Evolutionary conservation across 106 monocot species (phyloP).

Genomic region (Allium cepa): DNA sequence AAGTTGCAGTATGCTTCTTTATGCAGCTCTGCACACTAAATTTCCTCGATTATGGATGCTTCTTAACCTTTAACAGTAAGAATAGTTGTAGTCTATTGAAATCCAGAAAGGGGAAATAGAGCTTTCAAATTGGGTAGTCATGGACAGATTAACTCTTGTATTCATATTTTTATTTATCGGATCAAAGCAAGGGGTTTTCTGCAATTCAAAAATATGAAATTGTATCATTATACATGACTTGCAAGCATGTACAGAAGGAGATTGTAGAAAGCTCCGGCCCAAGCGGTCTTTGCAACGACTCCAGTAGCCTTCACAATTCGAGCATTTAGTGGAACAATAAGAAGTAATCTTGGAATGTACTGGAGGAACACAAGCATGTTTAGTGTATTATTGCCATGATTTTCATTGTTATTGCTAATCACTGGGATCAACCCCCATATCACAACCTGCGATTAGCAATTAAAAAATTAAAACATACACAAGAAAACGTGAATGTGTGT

Average conservation of each 20-base stretch:
- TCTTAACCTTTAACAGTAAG: not conserved
- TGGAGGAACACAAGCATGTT: conserved; percentile 73
- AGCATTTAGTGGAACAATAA: conserved; percentile 56
- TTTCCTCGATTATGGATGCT: too few species aligned
- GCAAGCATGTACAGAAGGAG: conserved; percentile 91
- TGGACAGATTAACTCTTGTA: too few species aligned
- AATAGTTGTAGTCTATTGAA: too few species aligned
- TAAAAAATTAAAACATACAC: not conserved
- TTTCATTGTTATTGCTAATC: conserved; percentile 39
- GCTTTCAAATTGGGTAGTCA: too few species aligned
- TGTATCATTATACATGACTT: conserved; percentile 50
- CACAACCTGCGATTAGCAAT: conserved; percentile 41
- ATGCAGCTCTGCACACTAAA: too few species aligned
- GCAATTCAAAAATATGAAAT: not conserved
- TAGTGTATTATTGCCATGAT: conserved; percentile 67
- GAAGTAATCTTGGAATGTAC: conserved; percentile 80
- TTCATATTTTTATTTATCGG: too few species aligned
- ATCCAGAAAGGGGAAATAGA: too few species aligned
- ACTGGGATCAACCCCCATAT: conserved; percentile 81
- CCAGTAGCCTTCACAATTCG: conserved; percentile 78
- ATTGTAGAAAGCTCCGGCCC: conserved; percentile 88
- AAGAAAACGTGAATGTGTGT: too few species aligned
- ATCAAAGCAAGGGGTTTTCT: too few species aligned
- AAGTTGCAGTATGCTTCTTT: too few species aligned
- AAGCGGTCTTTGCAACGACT: conserved; percentile 70